Evolutionary conservation across 306 rosid species (phyloP).

Genomic region (Bauhinia variegata): DNA sequence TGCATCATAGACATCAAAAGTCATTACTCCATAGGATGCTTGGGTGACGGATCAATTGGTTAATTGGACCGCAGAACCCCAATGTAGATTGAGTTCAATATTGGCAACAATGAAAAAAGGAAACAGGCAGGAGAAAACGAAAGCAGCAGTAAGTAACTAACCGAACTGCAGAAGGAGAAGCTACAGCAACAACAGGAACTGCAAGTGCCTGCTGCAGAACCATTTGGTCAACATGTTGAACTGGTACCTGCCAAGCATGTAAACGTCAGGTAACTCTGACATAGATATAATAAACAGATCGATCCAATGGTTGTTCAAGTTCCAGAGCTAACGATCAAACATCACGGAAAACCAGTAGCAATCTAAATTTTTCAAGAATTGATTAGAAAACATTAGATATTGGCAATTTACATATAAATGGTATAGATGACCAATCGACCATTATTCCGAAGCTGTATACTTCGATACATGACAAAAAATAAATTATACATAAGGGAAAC

Average conservation of each 20-base stretch:
- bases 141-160: constrained; percentile 39
- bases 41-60: background rate
- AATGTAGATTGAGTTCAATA: background rate
- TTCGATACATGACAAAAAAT: constrained; percentile 9
- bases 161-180: constrained; percentile 94
- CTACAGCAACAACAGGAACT: constrained; percentile 85
- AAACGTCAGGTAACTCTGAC: constrained; percentile 31
- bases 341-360: background rate
- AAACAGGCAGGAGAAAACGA: background rate
- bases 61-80: constrained; percentile 2
- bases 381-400: constrained; percentile 6
- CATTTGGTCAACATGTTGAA: constrained; percentile 64
- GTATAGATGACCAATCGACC: constrained; percentile 1
- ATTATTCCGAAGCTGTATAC: constrained; percentile 12
- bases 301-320: too few relatives aligned
- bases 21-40: constrained; percentile 19
- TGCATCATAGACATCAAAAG: constrained; percentile 4
- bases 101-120: too few relatives aligned
- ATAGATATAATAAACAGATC: constrained; percentile 25
- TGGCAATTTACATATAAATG: background rate
- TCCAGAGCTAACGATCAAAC: too few relatives aligned
- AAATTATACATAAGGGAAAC: background rate
- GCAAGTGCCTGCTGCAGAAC: constrained; percentile 72
- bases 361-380: constrained; percentile 8
- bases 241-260: constrained; percentile 68